Base-by-base conservation (phyloP, 2,329 filamentous ascomycete genomes). In the Ophiostoma piceae region DNA sequence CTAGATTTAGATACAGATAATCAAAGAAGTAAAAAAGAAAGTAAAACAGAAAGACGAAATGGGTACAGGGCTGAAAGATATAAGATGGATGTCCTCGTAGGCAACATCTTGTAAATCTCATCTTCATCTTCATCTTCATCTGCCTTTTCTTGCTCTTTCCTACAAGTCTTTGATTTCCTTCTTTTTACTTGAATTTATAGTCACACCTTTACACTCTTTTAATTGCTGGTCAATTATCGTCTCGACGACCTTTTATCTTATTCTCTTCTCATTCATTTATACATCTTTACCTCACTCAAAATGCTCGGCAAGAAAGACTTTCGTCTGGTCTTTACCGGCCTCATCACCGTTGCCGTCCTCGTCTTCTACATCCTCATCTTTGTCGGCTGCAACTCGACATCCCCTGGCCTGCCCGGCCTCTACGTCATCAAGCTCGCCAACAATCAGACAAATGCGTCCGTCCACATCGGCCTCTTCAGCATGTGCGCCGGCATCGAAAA, bases 361-460 rank as follows among this genome's bases (percentile, higher is more conserved):
- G 66, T 71, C 66, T 71, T 68, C 37, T 71, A 71, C 66, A 64
- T 74, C 35, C 72, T 75, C 65, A 62, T 71, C 2, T 71, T 75
- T 12, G 67, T 72, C 69, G 73, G 74, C 68, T 74, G 74, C 70
- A 71, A 69, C 39, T 74, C 73, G n/a, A 73, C 70, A 14, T 74
- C 74, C 5, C 74, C 74, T 41, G 73, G 74, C 39, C 43, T 74
- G 6, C 73, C 73, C 32, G 74, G 72, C 62, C 68, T 75, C 66
- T 74, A 67, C 65, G 67, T 75, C 22, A 68, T 73, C 69, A 70
- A 70, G 57, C 68, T 74, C 64, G 69, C 54, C 69, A 72, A 74
- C 72, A 73, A 72, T 57, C 22, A 47, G 14, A 73, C 71, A 12
- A 26, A 68, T 2, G 71, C 71, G 14, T 67, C 73, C 16, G 74